Evolutionary conservation across 768 basidiomycete species (phyloP).

Genomic region (Tricholoma hemisulphureum): DNA sequence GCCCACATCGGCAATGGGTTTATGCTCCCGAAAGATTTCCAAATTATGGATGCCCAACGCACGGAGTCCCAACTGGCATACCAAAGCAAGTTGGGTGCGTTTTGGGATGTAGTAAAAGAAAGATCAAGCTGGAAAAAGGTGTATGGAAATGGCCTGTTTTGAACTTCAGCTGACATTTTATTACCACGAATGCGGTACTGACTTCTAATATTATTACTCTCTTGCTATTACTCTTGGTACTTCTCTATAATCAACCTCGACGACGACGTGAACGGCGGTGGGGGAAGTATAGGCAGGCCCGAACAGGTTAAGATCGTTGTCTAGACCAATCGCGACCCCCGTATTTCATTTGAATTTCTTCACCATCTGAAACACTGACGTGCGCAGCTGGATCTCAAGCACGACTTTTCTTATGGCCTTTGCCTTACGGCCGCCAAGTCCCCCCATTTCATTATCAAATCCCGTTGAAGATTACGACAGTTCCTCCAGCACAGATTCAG

Average conservation of each 20-base stretch:
- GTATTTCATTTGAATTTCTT: not conserved
- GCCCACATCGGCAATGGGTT: conserved; percentile 47
- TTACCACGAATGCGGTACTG: not conserved
- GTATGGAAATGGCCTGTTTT: conserved; percentile 50
- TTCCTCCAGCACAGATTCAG: conserved; percentile 44
- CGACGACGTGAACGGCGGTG: conserved; percentile 13
- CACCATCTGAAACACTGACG: not conserved
- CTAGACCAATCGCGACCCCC: conserved; percentile 1
- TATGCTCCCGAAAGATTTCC: conserved; percentile 42
- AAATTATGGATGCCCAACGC: conserved; percentile 27
- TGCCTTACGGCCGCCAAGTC: conserved; percentile 20
- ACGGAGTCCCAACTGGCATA: conserved; percentile 9
- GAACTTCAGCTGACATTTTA: conserved; percentile 11
- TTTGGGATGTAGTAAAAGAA: conserved; percentile 69
- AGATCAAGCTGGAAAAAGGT: conserved; percentile 73
- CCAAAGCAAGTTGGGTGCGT: conserved; percentile 57
- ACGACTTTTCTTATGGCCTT: conserved; percentile 21
- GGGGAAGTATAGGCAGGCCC: conserved; percentile 9
- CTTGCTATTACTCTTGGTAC: not conserved
- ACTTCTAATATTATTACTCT: not conserved
- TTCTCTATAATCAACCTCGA: not conserved
- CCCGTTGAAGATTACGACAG: conserved; percentile 43
- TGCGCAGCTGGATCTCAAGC: not conserved
- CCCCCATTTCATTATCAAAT: conserved; percentile 18
- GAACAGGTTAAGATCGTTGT: not conserved